Conservation (phyloP, 352 stramenopile genomes). For the Blastocystis hominis region DNA sequence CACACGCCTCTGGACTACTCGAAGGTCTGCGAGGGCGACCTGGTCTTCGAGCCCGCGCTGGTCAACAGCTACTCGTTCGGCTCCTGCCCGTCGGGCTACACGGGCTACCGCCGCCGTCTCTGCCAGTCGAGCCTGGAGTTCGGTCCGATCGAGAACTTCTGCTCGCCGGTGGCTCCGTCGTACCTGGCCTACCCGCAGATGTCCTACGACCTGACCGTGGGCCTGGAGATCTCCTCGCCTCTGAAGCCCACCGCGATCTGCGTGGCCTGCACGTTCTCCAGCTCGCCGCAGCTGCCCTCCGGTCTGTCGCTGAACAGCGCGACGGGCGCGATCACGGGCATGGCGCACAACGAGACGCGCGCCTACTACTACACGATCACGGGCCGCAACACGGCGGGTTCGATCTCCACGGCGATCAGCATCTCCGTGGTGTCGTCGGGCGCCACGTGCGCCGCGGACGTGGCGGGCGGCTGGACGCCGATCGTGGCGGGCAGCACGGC, state of each 20-base stretch:
- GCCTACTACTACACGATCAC: slow-evolving; percentile 54
- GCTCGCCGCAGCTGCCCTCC: not conserved
- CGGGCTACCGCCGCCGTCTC: slow-evolving; percentile 18
- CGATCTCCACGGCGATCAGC: slow-evolving; percentile 40
- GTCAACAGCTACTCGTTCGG: slow-evolving; percentile 22
- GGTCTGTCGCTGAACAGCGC: not conserved
- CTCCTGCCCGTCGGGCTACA: slow-evolving; percentile 25
- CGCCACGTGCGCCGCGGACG: slow-evolving; percentile 10
- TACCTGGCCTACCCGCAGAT: slow-evolving; percentile 32
- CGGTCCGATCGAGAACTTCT: slow-evolving; percentile 32
- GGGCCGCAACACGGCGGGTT: slow-evolving; percentile 47
- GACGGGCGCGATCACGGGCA: slow-evolving; percentile 29
- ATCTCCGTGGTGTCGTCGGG: slow-evolving; percentile 7
- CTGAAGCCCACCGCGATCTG: slow-evolving; percentile 9
- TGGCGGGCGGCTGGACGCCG: not conserved
- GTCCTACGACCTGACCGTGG: slow-evolving; percentile 6
- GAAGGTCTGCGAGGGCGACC: not conserved
- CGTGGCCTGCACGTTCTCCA: slow-evolving; percentile 26
- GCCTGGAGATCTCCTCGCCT: slow-evolving; percentile 36
- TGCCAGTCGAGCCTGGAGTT: not conserved
- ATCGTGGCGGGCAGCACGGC: not conserved
- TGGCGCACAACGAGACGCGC: not conserved
- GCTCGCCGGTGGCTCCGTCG: slow-evolving; percentile 24
- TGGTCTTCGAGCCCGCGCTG: slow-evolving; percentile 17
- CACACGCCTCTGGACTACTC: not conserved